phyloP scores from a whole-genome alignment of 108 stramenopile genomes.

The Phaeodactylum tricornutum region DNA sequence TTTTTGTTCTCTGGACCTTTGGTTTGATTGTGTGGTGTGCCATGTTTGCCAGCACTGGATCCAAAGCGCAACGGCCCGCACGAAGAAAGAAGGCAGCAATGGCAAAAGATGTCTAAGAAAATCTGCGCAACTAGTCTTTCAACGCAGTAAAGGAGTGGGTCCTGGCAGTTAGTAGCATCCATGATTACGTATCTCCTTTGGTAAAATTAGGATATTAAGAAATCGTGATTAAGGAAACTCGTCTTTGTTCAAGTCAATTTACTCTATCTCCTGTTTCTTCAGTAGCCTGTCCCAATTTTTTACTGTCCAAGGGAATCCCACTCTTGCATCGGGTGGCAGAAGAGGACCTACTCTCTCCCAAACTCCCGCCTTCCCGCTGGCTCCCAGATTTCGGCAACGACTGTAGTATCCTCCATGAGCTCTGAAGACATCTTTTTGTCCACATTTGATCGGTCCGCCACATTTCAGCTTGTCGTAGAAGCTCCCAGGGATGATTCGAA shows the following conservation, averaged over 20 bases:
- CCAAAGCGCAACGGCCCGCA: neutral
- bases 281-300: slow-evolving; percentile 27
- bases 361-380: neutral
- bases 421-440: too few relatives aligned
- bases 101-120: slow-evolving; percentile 13
- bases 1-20: slow-evolving; percentile 47
- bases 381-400: slow-evolving; percentile 8
- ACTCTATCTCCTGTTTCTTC: slow-evolving; percentile 7
- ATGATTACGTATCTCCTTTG: too few relatives aligned
- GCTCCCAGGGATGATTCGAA: slow-evolving; percentile 40
- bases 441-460: slow-evolving; percentile 26
- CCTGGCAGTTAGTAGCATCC: too few relatives aligned
- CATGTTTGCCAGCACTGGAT: slow-evolving; percentile 13
- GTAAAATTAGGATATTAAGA: too few relatives aligned
- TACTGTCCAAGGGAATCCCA: slow-evolving; percentile 44
- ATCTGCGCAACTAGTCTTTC: too few relatives aligned
- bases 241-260: too few relatives aligned
- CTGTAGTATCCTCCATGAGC: too few relatives aligned
- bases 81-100: neutral
- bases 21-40: slow-evolving; percentile 52
- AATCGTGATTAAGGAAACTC: too few relatives aligned
- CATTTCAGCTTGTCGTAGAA: slow-evolving; percentile 22
- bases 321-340: slow-evolving; percentile 24
- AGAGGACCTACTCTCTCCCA: slow-evolving; percentile 22
- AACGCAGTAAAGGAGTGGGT: too few relatives aligned